Base-by-base conservation (phyloP, 106 monocot genomes). In the Alisma plantagoaquatica region DNA sequence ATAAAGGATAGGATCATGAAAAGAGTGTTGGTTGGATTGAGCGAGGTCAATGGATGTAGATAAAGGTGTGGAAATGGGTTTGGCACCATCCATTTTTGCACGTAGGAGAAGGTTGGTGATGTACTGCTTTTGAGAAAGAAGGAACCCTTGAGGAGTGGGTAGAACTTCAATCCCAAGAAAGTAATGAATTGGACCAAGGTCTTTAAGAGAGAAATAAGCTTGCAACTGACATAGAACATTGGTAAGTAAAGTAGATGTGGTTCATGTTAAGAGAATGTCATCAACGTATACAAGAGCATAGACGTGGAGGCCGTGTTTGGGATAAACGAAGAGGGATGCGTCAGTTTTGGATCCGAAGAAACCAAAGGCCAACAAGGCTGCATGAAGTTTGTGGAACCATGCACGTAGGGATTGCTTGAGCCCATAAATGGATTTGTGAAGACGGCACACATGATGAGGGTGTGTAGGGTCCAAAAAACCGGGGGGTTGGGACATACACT, bases 281-380 rank as follows among this genome's bases (percentile, higher is more conserved):
- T 56, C 55, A 32, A 35, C 55, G 21, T 56, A 56, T 32, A 56
- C 10, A 3, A 35, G 32, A 56, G 38, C 18, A 38, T 31, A 56
- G 12, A 35, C 45, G 14, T 38, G 35, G 16, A 46, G n/a, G n/a
- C 11, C 14, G 4, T 8, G n/a, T 10, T 17, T 8, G n/a, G 16
- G 3, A 46, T 46, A 46, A 9, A 46, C 19, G n/a, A 46, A 46
- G 4, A 46, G 6, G 19, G 45, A 46, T 3, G 10, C 19, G 16
- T 17, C 45, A 9, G 16, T 17, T n/a, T 4, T 46, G 3, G 6
- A 17, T 17, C 45, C n/a, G n/a, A n/a, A n/a, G 45, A 46, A 46
- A 46, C 3, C 45, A 10, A 46, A 46, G 6, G 10, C n/a, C n/a
- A 6, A 46, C 11, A 9, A 46, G 45, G n/a, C n/a, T n/a, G 45